Evolutionary conservation across 225 moss, liverwort and hornwort species (phyloP).

Genomic region (Anthoceros angustus): DNA sequence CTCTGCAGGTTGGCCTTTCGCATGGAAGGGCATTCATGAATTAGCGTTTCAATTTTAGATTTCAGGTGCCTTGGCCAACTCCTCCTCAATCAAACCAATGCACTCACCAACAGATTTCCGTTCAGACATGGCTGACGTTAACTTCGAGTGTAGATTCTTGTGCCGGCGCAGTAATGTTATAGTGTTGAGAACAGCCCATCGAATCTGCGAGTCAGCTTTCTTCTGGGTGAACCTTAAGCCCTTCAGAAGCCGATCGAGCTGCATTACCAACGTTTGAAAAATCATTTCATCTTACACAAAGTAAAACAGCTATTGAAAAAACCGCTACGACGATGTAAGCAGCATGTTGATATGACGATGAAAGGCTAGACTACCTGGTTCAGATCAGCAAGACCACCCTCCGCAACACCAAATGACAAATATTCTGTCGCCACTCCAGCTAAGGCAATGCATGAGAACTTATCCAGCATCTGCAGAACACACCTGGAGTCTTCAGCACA

Average conservation of each 20-base stretch:
- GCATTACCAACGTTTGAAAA: constrained; percentile 9
- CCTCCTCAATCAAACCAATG: constrained; percentile 62
- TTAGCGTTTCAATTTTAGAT: background rate
- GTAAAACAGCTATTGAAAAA: background rate
- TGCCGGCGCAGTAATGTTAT: constrained; percentile 73
- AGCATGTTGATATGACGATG: background rate
- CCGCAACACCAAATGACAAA: constrained; percentile 58
- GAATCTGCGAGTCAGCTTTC: constrained; percentile 90
- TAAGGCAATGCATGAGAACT: constrained; percentile 79
- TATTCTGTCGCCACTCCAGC: constrained; percentile 95
- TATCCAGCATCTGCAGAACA: constrained; percentile 50
- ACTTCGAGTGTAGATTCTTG: constrained; percentile 40
- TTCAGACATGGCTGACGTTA: constrained; percentile 57
- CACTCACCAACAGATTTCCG: constrained; percentile 66
- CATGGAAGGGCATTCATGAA: background rate
- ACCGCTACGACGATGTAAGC: background rate
- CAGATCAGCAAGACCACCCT: constrained; percentile 80
- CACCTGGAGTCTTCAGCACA: constrained; percentile 1
- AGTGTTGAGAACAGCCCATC: constrained; percentile 95
- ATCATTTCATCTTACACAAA: background rate
- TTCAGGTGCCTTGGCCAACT: constrained; percentile 25
- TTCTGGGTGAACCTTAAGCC: constrained; percentile 66
- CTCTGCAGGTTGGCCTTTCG: too few relatives aligned
- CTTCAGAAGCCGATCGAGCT: constrained; percentile 75
- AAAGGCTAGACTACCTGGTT: constrained; percentile 21